These are phyloP conservation scores for Triticum urartu DNA, from an alignment of 176 grass and related monocot genomes.

Conservation along the genomic window DNA sequence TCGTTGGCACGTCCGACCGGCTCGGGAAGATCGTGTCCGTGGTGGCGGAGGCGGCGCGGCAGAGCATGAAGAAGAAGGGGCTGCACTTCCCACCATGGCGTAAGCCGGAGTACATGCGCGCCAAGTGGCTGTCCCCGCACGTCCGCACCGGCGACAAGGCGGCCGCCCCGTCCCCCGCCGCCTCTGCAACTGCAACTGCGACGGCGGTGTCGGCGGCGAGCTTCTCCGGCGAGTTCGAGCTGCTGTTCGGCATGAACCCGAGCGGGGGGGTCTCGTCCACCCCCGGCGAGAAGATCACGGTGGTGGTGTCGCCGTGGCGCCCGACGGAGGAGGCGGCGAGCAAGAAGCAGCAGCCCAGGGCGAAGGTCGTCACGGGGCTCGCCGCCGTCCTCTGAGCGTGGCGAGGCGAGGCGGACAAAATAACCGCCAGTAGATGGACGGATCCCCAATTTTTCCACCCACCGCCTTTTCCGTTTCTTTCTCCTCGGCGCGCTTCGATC, in stretches of 20 bases:
- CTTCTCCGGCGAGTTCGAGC: slow-evolving; percentile 64
- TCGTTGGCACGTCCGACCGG: slow-evolving; percentile 66
- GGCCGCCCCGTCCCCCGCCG: background rate
- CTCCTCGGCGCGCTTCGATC: slow-evolving; percentile 35
- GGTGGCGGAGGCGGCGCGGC: slow-evolving; percentile 58
- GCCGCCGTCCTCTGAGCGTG: slow-evolving; percentile 74
- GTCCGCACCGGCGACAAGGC: slow-evolving; percentile 27
- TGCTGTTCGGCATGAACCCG: slow-evolving; percentile 28
- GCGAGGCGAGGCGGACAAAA: slow-evolving; percentile 49
- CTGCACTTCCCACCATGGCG: slow-evolving; percentile 85
- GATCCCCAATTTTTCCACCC: background rate
- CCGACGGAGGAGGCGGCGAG: slow-evolving; percentile 42
- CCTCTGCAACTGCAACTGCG: background rate
- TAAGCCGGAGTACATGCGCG: slow-evolving; percentile 85
- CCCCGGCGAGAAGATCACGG: slow-evolving; percentile 46
- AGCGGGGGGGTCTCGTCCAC: background rate
- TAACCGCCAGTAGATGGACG: background rate
- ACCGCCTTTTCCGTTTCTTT: slow-evolving; percentile 20
- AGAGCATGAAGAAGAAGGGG: slow-evolving; percentile 90
- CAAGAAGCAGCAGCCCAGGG: slow-evolving; percentile 30
- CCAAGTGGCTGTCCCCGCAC: slow-evolving; percentile 82
- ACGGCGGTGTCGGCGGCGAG: slow-evolving; percentile 40
- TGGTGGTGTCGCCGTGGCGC: slow-evolving; percentile 58
- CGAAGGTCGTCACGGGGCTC: slow-evolving; percentile 70
- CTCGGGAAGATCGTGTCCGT: slow-evolving; percentile 70